Evolutionary conservation across 768 basidiomycete species (phyloP).

Genomic region (Leccinum aurantiacum): DNA sequence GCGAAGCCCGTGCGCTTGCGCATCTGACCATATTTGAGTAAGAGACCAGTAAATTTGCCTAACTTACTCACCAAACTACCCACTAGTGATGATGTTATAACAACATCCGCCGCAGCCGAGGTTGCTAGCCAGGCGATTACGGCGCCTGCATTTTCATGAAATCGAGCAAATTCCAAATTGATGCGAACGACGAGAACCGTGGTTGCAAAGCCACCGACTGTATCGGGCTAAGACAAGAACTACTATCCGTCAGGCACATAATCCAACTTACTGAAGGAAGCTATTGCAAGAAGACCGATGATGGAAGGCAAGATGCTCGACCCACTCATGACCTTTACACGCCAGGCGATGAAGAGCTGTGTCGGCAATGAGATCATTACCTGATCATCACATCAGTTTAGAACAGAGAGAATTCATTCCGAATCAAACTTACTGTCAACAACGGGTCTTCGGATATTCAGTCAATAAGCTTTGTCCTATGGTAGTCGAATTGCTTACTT

Average conservation of each 20-base stretch:
- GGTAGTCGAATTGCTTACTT: constrained; percentile 4
- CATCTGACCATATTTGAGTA: constrained; percentile 23
- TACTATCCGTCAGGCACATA: too few species aligned
- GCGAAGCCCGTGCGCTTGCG: constrained; percentile 44
- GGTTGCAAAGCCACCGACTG: constrained; percentile 38
- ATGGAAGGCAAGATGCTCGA: constrained; percentile 28
- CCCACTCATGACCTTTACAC: constrained; percentile 37
- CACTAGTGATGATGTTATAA: constrained; percentile 44
- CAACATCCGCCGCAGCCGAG: constrained; percentile 40
- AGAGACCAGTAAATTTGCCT: background rate
- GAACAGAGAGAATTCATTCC: background rate
- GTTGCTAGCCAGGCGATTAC: constrained; percentile 44
- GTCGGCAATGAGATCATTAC: constrained; percentile 45
- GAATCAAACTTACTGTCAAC: constrained; percentile 37
- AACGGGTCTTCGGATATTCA: constrained; percentile 40
- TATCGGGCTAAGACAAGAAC: background rate
- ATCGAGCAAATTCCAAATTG: constrained; percentile 32
- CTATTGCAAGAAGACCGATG: constrained; percentile 18
- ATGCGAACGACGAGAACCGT: constrained; percentile 33
- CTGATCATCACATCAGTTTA: constrained; percentile 23
- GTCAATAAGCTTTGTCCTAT: background rate
- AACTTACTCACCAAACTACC: constrained; percentile 39
- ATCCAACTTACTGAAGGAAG: constrained; percentile 9
- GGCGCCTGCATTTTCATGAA: constrained; percentile 34
- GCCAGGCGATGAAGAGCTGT: constrained; percentile 50